These are phyloP conservation scores for Fraxinus pennsylvanica DNA, from an alignment of 257 asterid genomes.

Conservation along the genomic window DNA sequence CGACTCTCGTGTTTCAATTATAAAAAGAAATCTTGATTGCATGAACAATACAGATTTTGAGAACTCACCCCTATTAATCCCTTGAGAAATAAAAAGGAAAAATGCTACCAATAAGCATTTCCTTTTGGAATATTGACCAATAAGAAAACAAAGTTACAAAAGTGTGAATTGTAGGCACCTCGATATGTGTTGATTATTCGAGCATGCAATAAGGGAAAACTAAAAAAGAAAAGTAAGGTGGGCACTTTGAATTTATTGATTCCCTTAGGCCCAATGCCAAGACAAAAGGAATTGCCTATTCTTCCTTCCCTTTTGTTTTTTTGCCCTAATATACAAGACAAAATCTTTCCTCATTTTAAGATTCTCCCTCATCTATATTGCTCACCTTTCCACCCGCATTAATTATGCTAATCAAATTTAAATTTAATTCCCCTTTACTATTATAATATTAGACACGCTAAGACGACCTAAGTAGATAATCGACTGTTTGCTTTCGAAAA, in stretches of 20 bases:
- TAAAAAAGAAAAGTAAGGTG: neutral
- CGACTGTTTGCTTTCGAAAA: no score
- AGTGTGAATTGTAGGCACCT: slow-evolving; percentile 1
- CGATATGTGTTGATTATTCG: neutral
- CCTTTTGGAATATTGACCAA: neutral
- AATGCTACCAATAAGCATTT: neutral
- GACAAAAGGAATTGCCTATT: slow-evolving; percentile 24
- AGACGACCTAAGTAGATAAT: no score
- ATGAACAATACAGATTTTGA: neutral
- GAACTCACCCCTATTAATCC: neutral
- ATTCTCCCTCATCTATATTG: neutral
- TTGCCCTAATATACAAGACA: slow-evolving; percentile 25
- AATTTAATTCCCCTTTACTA: no score
- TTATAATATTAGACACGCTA: no score
- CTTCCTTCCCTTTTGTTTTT: slow-evolving; percentile 14
- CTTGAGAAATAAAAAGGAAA: neutral
- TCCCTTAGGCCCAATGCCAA: slow-evolving; percentile 6
- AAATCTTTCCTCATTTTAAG: neutral
- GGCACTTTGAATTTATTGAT: slow-evolving; percentile 1
- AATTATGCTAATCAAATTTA: neutral
- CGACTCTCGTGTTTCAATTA: no score
- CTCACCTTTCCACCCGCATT: neutral
- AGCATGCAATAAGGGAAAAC: neutral
- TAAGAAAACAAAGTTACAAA: neutral
- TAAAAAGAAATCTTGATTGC: no score